Conservation (phyloP, 169 alveolate genomes). For the Plasmodium gonderi region DNA sequence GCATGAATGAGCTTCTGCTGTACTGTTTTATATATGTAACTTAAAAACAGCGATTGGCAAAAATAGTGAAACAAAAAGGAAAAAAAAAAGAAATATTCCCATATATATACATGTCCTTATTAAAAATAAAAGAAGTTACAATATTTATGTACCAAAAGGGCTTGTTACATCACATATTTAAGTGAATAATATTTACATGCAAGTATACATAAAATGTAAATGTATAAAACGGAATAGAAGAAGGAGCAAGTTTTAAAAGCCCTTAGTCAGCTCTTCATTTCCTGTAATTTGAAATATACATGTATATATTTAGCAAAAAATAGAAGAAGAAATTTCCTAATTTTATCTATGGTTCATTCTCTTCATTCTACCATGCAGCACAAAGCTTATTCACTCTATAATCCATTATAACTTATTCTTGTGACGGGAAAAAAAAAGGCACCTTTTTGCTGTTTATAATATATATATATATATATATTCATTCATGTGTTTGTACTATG, state of each 20-base stretch:
- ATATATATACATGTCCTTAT: not conserved
- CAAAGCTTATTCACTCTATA: not conserved
- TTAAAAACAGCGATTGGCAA: not conserved
- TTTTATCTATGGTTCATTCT: not conserved
- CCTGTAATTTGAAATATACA: no score
- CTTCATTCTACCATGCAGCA: not conserved
- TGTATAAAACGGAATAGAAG: not conserved
- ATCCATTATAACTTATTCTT: slow-evolving; percentile 3
- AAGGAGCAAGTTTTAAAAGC: not conserved
- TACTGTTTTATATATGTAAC: not conserved
- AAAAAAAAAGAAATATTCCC: not conserved
- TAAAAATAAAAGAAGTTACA: not conserved
- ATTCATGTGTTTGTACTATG: not conserved
- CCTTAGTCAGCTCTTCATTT: no score
- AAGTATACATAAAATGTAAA: no score
- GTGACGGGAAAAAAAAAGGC: not conserved
- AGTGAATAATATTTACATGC: no score
- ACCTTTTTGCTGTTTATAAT: not conserved
- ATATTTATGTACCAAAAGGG: not conserved
- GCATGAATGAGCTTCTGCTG: not conserved
- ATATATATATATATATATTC: not conserved
- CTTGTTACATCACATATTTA: no score
- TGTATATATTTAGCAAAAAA: not conserved
- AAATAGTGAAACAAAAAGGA: not conserved
- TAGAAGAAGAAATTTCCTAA: not conserved